phyloP scores from a whole-genome alignment of 345 rosid species.

The Camelina sativa region DNA sequence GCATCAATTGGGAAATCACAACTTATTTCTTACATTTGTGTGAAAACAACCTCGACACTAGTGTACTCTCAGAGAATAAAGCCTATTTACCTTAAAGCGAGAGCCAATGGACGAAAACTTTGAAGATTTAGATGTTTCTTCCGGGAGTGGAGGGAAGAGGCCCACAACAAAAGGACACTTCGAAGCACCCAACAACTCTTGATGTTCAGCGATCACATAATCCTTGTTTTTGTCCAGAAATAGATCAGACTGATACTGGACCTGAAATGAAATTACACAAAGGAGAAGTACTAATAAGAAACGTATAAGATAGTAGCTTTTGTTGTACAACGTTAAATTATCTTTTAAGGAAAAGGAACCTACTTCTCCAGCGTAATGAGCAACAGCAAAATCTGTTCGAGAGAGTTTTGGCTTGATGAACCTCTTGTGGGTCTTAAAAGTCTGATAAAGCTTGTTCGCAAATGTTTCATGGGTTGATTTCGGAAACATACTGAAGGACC shows the following conservation, averaged over 20 bases:
- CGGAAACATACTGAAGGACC: conserved; percentile 84
- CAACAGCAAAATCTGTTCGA: conserved; percentile 86
- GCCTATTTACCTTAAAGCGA: conserved; percentile 72
- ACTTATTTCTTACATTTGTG: not conserved
- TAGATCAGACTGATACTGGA: conserved; percentile 84
- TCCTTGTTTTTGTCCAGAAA: conserved; percentile 98
- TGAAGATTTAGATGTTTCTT: conserved; percentile 85
- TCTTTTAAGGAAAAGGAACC: conserved; percentile 13
- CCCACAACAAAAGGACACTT: conserved; percentile 83
- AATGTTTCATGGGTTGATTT: conserved; percentile 98
- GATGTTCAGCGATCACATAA: conserved; percentile 92
- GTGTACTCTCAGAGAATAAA: not conserved
- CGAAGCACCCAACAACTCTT: conserved; percentile 79
- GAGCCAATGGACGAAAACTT: conserved; percentile 94
- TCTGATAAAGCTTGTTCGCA: conserved; percentile 90
- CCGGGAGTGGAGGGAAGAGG: conserved; percentile 86
- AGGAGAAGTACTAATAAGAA: not conserved
- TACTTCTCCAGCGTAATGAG: conserved; percentile 98
- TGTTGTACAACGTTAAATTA: not conserved
- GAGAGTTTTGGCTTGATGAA: conserved; percentile 94
- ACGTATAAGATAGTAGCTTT: not conserved
- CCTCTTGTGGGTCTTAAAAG: conserved; percentile 85
- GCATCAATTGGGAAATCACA: conserved; percentile 47
- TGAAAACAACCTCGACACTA: not conserved
- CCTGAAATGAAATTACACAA: conserved; percentile 55